Conservation (phyloP, 768 basidiomycete genomes). For the Podaxis mareebaensis region DNA sequence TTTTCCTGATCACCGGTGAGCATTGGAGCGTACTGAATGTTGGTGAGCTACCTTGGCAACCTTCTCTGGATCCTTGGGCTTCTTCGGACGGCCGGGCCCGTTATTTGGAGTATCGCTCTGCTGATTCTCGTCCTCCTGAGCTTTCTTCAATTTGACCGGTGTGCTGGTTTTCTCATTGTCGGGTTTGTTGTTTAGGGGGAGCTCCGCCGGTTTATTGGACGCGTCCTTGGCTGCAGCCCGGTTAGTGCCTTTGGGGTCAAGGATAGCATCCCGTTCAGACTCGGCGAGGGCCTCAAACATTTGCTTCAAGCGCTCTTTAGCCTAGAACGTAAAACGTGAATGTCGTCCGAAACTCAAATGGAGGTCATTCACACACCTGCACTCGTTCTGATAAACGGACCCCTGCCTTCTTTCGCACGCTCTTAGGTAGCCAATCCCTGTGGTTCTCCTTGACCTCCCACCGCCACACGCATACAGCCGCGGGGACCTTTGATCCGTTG, state of each 20-base stretch:
- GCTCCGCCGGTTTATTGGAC: conserved; percentile 24
- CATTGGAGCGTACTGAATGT: neutral
- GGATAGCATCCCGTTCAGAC: conserved; percentile 53
- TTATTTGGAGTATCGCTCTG: conserved; percentile 6
- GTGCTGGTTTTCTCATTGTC: conserved; percentile 1
- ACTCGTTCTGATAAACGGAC: conserved; percentile 61
- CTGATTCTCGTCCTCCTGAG: conserved; percentile 7
- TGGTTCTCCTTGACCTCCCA: conserved; percentile 78
- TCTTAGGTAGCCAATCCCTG: conserved; percentile 67
- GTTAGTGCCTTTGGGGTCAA: conserved; percentile 49
- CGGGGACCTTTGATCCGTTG: conserved; percentile 53
- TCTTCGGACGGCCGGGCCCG: conserved; percentile 46
- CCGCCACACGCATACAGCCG: conserved; percentile 74
- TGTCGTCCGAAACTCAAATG: neutral
- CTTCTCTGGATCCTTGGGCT: conserved; percentile 56
- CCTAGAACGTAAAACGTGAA: conserved; percentile 38
- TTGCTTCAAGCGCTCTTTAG: conserved; percentile 52
- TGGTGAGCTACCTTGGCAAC: conserved; percentile 46
- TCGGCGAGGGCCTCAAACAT: conserved; percentile 61
- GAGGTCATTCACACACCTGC: conserved; percentile 44
- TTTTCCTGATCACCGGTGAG: conserved; percentile 53
- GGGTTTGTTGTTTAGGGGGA: conserved; percentile 1
- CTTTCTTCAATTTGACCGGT: neutral
- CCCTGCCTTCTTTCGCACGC: conserved; percentile 61
- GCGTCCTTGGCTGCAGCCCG: conserved; percentile 35